Base-by-base conservation (phyloP, 1,284 basidiomycete genomes). In the Fereydounia khargensis region DNA sequence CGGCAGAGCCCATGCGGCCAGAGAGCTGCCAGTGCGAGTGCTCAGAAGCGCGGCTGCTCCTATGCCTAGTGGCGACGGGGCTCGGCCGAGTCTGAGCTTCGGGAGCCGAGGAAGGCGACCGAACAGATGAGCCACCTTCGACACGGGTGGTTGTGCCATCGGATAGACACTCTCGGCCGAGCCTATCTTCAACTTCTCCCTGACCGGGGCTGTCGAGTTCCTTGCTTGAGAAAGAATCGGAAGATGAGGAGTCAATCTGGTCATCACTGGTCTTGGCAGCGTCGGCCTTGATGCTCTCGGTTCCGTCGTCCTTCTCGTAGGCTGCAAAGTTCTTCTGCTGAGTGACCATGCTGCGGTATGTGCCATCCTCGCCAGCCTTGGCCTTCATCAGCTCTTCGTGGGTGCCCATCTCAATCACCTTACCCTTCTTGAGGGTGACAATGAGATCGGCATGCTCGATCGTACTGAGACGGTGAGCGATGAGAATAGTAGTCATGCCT, bases 381-480 rank as follows among this genome's bases (percentile, higher is more conserved):
- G 43, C 53, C 27, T 58, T 30, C 59, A 74, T 61, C 9, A 74
- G 51, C 22, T 59, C 43, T 1, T 59, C 44, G 32, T 73, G 68
- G 22, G 50, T 66, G 22, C 71, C 73, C 18, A 59, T 36, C 40
- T 73, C 73, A 32, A 72, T 47, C n/a, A 73, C 55, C 6, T 37
- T 36, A 6, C 73, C 73, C 4, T 57, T 50, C 34, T 62, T 53
- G 34, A 75, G 54, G 9, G 68, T 67, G 16, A 74, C 49, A 27
- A 75, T 74, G 39, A 56, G 51, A 45, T 74, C 70, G 1, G 73
- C 73, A 19, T 73, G 60, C 43, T 63, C 58, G 27, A 74, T 61
- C 4, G 73, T 74, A 31, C 65, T 68, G 17, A 74, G 59, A 23
- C 73, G 66, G 42, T 74, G 72, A 4, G 72, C 72, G n/a, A 74